A percentile compares a stretch with the other conserved stretches of the same genome.
Conservation (phyloP, 176 grass and related monocot genomes). For the Bromus sterilis region DNA sequence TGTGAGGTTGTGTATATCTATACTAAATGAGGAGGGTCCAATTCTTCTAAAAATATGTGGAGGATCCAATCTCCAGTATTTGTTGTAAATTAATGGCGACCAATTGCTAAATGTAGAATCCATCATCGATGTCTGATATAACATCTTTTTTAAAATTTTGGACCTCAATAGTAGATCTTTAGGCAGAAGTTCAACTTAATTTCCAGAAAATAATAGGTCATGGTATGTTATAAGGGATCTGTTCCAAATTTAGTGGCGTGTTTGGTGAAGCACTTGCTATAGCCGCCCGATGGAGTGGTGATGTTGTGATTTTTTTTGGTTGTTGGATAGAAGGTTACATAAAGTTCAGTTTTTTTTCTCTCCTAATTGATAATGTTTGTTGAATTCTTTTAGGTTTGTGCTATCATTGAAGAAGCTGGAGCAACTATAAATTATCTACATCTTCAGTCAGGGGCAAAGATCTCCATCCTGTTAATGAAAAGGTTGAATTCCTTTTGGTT, state of each 20-base stretch:
- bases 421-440: slow-evolving; percentile 79
- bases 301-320: slow-evolving; percentile 86
- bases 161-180: too few species aligned
- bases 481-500: too few species aligned
- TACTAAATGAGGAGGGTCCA: background rate
- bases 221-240: slow-evolving; percentile 76
- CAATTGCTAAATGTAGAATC: background rate
- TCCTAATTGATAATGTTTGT: background rate
- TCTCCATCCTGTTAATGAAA: too few species aligned
- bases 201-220: slow-evolving; percentile 97
- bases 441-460: slow-evolving; percentile 80
- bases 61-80: background rate
- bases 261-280: slow-evolving; percentile 89
- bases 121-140: background rate
- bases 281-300: slow-evolving; percentile 94
- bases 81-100: background rate
- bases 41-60: too few species aligned
- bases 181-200: slow-evolving; percentile 98
- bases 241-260: slow-evolving; percentile 90
- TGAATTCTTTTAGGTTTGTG: slow-evolving; percentile 51
- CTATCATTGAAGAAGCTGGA: slow-evolving; percentile 78
- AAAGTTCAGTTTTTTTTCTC: too few species aligned
- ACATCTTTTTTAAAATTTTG: too few species aligned
- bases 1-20: background rate
- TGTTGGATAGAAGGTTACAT: too few species aligned